Conservation (phyloP, 345 rosid species). For the Aquilaria malaccensis region DNA sequence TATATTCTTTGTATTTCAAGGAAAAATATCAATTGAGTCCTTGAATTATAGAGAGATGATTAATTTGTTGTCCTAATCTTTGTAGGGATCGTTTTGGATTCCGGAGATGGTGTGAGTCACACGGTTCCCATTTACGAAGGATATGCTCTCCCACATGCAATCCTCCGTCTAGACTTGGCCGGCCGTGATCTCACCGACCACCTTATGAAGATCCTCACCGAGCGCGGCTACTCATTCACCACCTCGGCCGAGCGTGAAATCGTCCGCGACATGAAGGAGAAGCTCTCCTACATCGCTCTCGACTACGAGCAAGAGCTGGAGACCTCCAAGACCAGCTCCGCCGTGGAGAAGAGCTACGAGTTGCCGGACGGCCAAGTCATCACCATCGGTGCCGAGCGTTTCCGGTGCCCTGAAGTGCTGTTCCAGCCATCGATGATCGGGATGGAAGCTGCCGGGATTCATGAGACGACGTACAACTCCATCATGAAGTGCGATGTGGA, state of each 20-base stretch:
- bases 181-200: slow-evolving; percentile 57
- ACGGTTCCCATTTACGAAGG: slow-evolving; percentile 63
- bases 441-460: slow-evolving; percentile 62
- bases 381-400: slow-evolving; percentile 57
- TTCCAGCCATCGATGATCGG: slow-evolving; percentile 73
- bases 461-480: slow-evolving; percentile 58
- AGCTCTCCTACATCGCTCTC: slow-evolving; percentile 56
- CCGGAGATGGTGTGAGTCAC: slow-evolving; percentile 69
- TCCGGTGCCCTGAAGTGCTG: slow-evolving; percentile 66
- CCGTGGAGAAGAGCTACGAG: slow-evolving; percentile 61
- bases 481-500: slow-evolving; percentile 60
- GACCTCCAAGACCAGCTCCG: slow-evolving; percentile 49
- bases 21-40: too few relatives aligned
- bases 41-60: too few relatives aligned
- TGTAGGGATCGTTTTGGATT: slow-evolving; percentile 57
- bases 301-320: slow-evolving; percentile 70
- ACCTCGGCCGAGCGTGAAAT: slow-evolving; percentile 73
- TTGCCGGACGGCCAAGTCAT: slow-evolving; percentile 69
- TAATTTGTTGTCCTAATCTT: slow-evolving; percentile 1
- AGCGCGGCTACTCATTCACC: slow-evolving; percentile 66
- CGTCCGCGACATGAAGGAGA: slow-evolving; percentile 67
- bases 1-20: too few relatives aligned
- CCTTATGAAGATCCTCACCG: slow-evolving; percentile 56
- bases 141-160: slow-evolving; percentile 60
- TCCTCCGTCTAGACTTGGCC: slow-evolving; percentile 53